Percentiles rank a stretch among this genome's conserved stretches.
phyloP scores from a whole-genome alignment of 495 filamentous ascomycete species.

The Chlorociboria aeruginascens region DNA sequence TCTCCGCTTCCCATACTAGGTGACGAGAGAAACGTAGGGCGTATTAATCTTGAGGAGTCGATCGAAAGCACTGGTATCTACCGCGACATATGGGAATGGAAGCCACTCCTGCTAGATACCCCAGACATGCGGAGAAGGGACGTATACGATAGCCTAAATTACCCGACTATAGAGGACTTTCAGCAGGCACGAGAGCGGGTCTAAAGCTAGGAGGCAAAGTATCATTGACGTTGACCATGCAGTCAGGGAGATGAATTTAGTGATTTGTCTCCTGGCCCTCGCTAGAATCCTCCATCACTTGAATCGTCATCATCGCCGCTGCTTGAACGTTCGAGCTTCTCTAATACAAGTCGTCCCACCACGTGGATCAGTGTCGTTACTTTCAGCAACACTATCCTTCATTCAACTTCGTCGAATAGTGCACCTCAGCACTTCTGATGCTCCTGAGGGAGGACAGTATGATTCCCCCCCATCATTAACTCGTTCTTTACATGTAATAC shows the following conservation, averaged over 20 bases:
- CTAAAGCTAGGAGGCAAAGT: neutral
- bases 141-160: neutral
- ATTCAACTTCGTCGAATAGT: too few relatives aligned
- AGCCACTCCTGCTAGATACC: neutral
- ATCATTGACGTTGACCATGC: too few relatives aligned
- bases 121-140: neutral
- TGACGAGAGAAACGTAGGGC: slow-evolving; percentile 8
- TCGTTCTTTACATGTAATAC: too few relatives aligned
- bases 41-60: slow-evolving; percentile 12
- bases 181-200: neutral
- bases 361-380: too few relatives aligned
- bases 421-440: too few relatives aligned
- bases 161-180: neutral
- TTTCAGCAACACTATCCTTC: too few relatives aligned
- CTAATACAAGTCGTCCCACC: slow-evolving; percentile 11
- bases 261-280: too few relatives aligned
- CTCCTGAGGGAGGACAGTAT: too few relatives aligned
- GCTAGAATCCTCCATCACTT: slow-evolving; percentile 4
- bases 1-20: slow-evolving; percentile 15
- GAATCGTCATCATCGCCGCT: slow-evolving; percentile 9
- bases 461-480: too few relatives aligned
- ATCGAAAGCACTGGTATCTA: slow-evolving; percentile 7
- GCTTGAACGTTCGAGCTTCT: slow-evolving; percentile 14
- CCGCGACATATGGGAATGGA: slow-evolving; percentile 19
- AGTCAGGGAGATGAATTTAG: too few relatives aligned